Evolutionary conservation across 2,329 filamentous ascomycete species (phyloP).

Genomic region (Fusarium guadeloupense): DNA sequence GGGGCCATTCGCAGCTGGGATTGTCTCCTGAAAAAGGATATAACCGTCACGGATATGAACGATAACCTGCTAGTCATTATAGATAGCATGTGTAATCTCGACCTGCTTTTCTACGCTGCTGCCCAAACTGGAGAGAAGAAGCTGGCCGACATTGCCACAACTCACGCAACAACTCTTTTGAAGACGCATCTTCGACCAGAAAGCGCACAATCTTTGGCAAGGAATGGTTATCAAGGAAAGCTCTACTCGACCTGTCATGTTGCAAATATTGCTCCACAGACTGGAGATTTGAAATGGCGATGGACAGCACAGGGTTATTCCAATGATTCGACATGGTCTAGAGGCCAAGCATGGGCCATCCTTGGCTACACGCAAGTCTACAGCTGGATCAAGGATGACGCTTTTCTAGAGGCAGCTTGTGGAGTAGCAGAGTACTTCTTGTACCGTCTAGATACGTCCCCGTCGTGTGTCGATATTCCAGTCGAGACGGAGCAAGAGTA

Average conservation of each 20-base stretch:
- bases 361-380: slow-evolving; percentile 60
- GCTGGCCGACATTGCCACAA: slow-evolving; percentile 49
- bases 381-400: slow-evolving; percentile 54
- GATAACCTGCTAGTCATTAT: slow-evolving; percentile 52
- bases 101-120: slow-evolving; percentile 50
- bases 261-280: slow-evolving; percentile 50
- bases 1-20: slow-evolving; percentile 62
- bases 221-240: slow-evolving; percentile 28
- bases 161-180: slow-evolving; percentile 52
- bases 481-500: slow-evolving; percentile 2
- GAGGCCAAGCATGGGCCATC: slow-evolving; percentile 61
- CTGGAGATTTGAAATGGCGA: slow-evolving; percentile 4
- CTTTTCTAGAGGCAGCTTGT: slow-evolving; percentile 55
- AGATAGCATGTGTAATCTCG: slow-evolving; percentile 54
- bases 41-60: slow-evolving; percentile 33
- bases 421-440: slow-evolving; percentile 60
- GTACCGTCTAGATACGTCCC: slow-evolving; percentile 45
- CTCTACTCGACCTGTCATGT: slow-evolving; percentile 48
- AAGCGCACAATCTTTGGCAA: background rate
- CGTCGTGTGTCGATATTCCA: slow-evolving; percentile 1
- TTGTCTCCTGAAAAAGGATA: slow-evolving; percentile 44
- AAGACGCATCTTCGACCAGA: slow-evolving; percentile 52
- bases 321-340: slow-evolving; percentile 57
- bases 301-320: slow-evolving; percentile 58
- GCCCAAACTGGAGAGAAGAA: slow-evolving; percentile 40